phyloP scores from a whole-genome alignment of 176 grass and related monocot species.

The Oryza brachyantha region DNA sequence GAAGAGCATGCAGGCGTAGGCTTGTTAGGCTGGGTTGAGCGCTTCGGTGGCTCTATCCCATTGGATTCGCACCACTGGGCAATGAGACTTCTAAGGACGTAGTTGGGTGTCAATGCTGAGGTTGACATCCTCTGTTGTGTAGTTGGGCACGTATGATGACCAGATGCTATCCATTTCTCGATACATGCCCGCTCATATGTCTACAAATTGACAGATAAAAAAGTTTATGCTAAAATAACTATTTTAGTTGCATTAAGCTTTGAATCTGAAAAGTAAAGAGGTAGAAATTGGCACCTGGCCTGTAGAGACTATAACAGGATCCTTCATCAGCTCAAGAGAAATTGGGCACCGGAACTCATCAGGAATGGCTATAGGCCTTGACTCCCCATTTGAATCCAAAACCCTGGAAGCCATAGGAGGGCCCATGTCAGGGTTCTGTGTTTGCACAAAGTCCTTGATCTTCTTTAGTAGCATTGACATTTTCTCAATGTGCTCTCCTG shows the following conservation, averaged over 20 bases:
- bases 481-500: constrained; percentile 80
- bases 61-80: constrained; percentile 80
- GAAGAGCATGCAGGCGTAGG: constrained; percentile 39
- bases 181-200: constrained; percentile 80
- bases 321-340: constrained; percentile 91
- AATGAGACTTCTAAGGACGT: constrained; percentile 82
- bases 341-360: constrained; percentile 96
- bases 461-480: constrained; percentile 96
- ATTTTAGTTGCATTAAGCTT: constrained; percentile 1
- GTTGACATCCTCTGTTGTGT: constrained; percentile 81
- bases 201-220: constrained; percentile 41
- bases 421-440: constrained; percentile 85
- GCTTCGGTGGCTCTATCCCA: constrained; percentile 70
- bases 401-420: constrained; percentile 38
- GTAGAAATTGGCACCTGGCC: constrained; percentile 45
- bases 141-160: constrained; percentile 71
- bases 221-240: constrained; percentile 9
- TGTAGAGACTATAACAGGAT: constrained; percentile 85
- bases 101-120: constrained; percentile 72
- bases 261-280: not conserved
- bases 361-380: constrained; percentile 47
- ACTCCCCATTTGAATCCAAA: constrained; percentile 15
- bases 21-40: constrained; percentile 36
- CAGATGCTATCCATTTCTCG: constrained; percentile 73
- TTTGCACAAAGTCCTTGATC: constrained; percentile 94